Base-by-base conservation (phyloP, 2,329 filamentous ascomycete species). In the Fusarium sp. region DNA sequence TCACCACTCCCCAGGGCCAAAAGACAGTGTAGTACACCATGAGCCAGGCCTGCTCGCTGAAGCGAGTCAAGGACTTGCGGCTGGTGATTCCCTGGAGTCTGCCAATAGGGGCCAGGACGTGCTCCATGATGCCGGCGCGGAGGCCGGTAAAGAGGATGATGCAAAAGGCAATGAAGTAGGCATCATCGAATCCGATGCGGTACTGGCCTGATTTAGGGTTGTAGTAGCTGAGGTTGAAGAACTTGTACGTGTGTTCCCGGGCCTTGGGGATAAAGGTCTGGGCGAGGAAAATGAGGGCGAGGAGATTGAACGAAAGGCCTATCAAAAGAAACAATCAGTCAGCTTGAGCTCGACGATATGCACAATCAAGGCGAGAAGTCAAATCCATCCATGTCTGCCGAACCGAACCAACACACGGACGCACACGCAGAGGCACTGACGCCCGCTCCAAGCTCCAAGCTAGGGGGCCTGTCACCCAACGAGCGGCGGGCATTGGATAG, bases 41-140 rank as follows among this genome's bases (percentile, higher is more conserved):
- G 80, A 98, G 87, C 94, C 96, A 98, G 56, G 92, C 94, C 85
- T 99, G 96, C 85, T 99, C 96, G 71, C 94, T 94, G 84, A 98
- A 97, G 67, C 96, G 90, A 58, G 94, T 90, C 69, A 93, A 86
- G 56, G 91, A 90, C 85, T 98, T 98, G 80, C 87, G 88, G 80
- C 92, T 93, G 77, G 89, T 88, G 77, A 98, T 89, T 38, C 96
- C 96, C 72, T 89, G 88, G 57, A 87, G 85, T 73, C 90, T 91
- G 50, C 93, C 95, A 65, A 97, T 84, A 8, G 96, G 96, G 22
- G 91, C 90, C 61, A 98, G 88, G 14, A 97, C 79, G 84, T 97
- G 96, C 81, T 98, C 95, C 90, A 98, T 97, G 66, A 90, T 87
- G 62, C 90, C 91, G 42, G 94, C 95, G 68, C 96, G 92, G 61